Conservation (phyloP, 345 rosid species). For the Acer negundo region DNA sequence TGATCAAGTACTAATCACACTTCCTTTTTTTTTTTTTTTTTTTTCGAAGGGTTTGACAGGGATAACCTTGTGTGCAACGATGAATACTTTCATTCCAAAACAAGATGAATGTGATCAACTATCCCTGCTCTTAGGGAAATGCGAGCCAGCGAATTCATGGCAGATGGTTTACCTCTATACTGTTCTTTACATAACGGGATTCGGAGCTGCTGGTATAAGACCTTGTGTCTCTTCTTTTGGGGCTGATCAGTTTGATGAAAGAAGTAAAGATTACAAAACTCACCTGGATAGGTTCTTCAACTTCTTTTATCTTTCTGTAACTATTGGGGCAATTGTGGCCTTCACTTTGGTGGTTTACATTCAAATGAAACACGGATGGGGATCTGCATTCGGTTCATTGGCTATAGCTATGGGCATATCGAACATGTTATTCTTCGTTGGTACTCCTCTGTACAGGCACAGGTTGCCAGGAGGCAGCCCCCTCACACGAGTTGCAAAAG, state of each 20-base stretch:
- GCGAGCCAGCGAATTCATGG: slow-evolving; percentile 80
- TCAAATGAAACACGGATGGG: slow-evolving; percentile 83
- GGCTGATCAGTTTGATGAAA: slow-evolving; percentile 96
- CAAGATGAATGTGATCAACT: slow-evolving; percentile 66
- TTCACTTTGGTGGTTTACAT: slow-evolving; percentile 88
- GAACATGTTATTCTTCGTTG: slow-evolving; percentile 69
- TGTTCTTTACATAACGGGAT: slow-evolving; percentile 77
- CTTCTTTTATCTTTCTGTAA: slow-evolving; percentile 86
- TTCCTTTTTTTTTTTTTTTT: not conserved
- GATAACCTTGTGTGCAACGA: slow-evolving; percentile 71
- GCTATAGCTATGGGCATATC: slow-evolving; percentile 90
- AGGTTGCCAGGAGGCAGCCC: slow-evolving; percentile 98
- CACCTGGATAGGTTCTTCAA: slow-evolving; percentile 92
- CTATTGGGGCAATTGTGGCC: slow-evolving; percentile 82
- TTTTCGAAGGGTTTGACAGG: slow-evolving; percentile 75
- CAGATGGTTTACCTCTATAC: slow-evolving; percentile 74
- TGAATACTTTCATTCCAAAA: slow-evolving; percentile 58
- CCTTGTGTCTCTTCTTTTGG: slow-evolving; percentile 97
- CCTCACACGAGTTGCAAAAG: slow-evolving; percentile 84
- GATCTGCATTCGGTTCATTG: slow-evolving; percentile 82
- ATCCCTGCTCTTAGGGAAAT: slow-evolving; percentile 66
- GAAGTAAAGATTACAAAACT: slow-evolving; percentile 63
- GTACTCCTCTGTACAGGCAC: slow-evolving; percentile 88
- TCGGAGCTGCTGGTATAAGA: slow-evolving; percentile 93
- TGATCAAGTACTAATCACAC: not conserved